Evolutionary conservation across 2,329 filamentous ascomycete genomes (phyloP), one percentile per base, ranked within the genome.

Genomic region (Penicillium sp.): DNA sequence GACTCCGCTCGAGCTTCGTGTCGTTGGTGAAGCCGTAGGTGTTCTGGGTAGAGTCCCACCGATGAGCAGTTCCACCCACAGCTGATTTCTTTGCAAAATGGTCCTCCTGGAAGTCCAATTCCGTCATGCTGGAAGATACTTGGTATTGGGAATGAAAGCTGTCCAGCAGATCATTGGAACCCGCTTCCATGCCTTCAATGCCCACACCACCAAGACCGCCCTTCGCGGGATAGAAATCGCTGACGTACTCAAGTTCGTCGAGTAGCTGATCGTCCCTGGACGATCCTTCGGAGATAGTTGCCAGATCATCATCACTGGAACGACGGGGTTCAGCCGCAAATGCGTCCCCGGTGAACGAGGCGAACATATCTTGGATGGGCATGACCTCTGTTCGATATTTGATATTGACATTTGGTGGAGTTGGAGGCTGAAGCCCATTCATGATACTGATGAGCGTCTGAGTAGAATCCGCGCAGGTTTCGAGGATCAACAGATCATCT

Each of bases 391-490:
- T 97, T 36, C 90, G 85, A 73, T 96, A 99, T 70, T 94, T 94
- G 63, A 88, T 85, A 65, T 89, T 88, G 60, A 89, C 91, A 68
- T 85, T 93, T 1, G 93, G 91, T 0, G 92, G 89, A 8, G 86
- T 87, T 1, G 94, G 93, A 5, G 93, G 94, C 38, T 88, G 86
- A 5, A 99, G 81, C 0, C 89, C 92, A 67, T 89, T 91, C 17
- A 93, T 77, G 42, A 96, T 83, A 2, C 84, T 82, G 52, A 96
- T 88, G 15, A 99, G 81, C 0, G 94, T 99, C 72, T 97, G 92
- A 0, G 92, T 97, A 1, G 94, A 99, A 75, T 99, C 94, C 31
- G 94, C 94, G 68, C 96, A 99, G 1, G 93, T 96, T 74, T 99
- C 94, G 7, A 99, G 78, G 35, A 99, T 88, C 53, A 99, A 81